phyloP scores from a whole-genome alignment of 2,329 filamentous ascomycete species.

The Cercospora brassicicola region DNA sequence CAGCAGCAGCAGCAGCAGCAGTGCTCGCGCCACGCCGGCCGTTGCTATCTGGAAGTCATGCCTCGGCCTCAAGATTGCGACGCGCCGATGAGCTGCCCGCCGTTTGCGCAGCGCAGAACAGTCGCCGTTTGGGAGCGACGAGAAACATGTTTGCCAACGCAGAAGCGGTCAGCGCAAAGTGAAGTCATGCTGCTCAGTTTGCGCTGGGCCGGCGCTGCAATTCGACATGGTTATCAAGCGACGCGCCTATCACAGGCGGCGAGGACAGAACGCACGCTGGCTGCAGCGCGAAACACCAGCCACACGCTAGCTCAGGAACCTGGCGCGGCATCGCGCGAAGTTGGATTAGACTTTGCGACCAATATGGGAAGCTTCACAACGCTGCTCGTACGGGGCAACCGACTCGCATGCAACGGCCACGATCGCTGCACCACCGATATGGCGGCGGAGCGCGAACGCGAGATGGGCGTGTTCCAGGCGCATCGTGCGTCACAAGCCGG shows the following conservation, averaged over 20 bases:
- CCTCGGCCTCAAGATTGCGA: not conserved
- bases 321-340: not conserved
- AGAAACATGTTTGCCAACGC: not conserved
- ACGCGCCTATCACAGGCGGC: not conserved
- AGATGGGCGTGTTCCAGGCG: not conserved
- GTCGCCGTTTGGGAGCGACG: not conserved
- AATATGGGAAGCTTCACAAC: constrained; percentile 6
- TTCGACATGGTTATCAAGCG: not conserved
- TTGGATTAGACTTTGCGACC: constrained; percentile 1
- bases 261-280: not conserved
- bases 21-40: not conserved
- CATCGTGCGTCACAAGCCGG: not conserved
- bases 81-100: not conserved
- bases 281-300: not conserved
- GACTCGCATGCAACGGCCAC: not conserved
- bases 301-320: not conserved
- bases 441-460: not conserved
- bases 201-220: not conserved
- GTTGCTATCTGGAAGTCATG: not conserved
- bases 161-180: not conserved
- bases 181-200: not conserved
- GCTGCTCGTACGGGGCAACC: not conserved
- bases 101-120: not conserved
- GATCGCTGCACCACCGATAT: not conserved
- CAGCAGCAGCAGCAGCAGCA: not conserved